Evolutionary conservation across 1,284 basidiomycete genomes (phyloP), one percentile per base, ranked within the genome.

Genomic region (Fistulinella cinereoalba): DNA sequence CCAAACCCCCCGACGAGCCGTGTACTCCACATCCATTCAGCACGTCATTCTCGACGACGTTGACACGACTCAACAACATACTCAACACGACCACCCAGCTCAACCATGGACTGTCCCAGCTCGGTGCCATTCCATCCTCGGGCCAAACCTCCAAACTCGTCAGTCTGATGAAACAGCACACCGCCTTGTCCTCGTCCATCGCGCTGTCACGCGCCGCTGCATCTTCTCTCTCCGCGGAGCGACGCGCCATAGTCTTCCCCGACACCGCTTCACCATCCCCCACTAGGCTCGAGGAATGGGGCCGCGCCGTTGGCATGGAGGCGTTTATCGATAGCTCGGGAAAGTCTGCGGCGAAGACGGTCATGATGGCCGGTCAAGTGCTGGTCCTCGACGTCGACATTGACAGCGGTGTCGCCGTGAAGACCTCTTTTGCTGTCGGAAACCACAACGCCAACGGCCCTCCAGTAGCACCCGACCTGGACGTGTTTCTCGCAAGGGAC

Each of bases 351-450:
- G 64, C 68, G 23, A 75, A 75, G 33, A 80, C 76, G 1, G 68
- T 86, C 31, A 74, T 83, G 15, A 74, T 89, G 24, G 87, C 80
- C 2, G 87, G 87, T 1, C 85, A 88, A 61, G 79, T 89, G 9
- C 71, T 90, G 12, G 86, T 90, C 23, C 68, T 90, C 44, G 87
- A 91, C 57, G 73, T 89, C 47, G 81, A 85, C 52, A 75, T 89
- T 51, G 68, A 61, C 22, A 70, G 69, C 9, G 48, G 48, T 7
- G 67, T 85, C 23, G 65, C 69, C 32, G 76, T 88, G 50, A 88
- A 85, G 62, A 85, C 83, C 2, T 82, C 84, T 3, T 88, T 85
- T 62, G 86, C 86, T 0, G 71, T 81, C n/a, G 72, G 71, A 41
- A 73, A 72, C 28, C 53, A 55, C 33, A 72, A 69, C 37, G 67